Evolutionary conservation across 345 rosid species (phyloP).

Genomic region (Ceriops decandra): DNA sequence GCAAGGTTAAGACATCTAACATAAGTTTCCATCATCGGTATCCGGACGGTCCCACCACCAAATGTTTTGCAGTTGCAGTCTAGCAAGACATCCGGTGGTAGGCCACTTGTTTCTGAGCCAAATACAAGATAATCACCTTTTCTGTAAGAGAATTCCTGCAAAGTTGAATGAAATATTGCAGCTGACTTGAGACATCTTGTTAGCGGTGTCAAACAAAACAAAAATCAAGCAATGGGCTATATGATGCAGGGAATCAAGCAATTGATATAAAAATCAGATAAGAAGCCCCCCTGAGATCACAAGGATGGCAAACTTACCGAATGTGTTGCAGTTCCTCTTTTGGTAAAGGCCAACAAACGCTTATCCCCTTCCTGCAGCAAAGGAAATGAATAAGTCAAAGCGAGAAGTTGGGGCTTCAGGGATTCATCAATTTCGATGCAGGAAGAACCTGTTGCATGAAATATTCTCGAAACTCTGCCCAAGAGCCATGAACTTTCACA

Average conservation of each 20-base stretch:
- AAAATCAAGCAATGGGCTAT: too few relatives aligned
- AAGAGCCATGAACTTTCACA: slow-evolving; percentile 72
- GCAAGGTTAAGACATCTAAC: slow-evolving; percentile 92
- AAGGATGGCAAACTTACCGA: slow-evolving; percentile 52
- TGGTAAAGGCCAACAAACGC: slow-evolving; percentile 84
- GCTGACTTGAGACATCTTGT: neutral
- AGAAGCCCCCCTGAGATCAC: neutral
- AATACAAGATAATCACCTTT: slow-evolving; percentile 84
- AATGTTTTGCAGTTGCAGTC: slow-evolving; percentile 57
- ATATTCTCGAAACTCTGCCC: slow-evolving; percentile 72
- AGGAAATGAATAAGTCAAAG: slow-evolving; percentile 4
- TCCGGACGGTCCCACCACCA: slow-evolving; percentile 76
- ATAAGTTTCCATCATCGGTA: slow-evolving; percentile 91
- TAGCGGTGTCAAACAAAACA: too few relatives aligned
- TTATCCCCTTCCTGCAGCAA: slow-evolving; percentile 69
- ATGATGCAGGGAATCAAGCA: too few relatives aligned
- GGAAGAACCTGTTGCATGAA: slow-evolving; percentile 66
- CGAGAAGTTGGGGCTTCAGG: neutral
- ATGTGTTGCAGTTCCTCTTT: slow-evolving; percentile 70
- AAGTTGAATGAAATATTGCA: neutral
- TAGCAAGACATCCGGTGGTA: slow-evolving; percentile 68
- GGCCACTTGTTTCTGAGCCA: slow-evolving; percentile 85
- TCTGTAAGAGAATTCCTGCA: slow-evolving; percentile 75
- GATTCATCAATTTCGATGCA: slow-evolving; percentile 5
- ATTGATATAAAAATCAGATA: too few relatives aligned